These are phyloP conservation scores for Nicotiana tabacum DNA, from an alignment of 257 asterid species.

Conservation along the genomic window DNA sequence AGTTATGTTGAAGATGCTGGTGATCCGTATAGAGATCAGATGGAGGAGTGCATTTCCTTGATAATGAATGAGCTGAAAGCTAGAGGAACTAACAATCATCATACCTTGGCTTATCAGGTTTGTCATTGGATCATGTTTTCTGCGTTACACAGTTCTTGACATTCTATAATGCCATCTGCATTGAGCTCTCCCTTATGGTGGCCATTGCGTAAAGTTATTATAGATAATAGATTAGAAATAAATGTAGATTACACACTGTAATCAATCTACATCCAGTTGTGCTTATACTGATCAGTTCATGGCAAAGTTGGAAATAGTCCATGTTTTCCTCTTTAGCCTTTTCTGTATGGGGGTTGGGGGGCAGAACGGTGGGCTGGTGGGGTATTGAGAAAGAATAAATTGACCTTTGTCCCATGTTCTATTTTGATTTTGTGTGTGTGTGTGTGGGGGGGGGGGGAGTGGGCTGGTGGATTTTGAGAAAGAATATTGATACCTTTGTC, in stretches of 20 bases:
- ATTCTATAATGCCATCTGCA: neutral
- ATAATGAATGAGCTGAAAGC: constrained; percentile 91
- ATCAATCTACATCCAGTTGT: neutral
- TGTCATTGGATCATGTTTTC: neutral
- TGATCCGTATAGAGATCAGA: constrained; percentile 88
- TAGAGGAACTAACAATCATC: constrained; percentile 60
- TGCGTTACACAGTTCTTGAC: neutral
- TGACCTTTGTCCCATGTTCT: neutral
- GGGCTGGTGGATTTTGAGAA: neutral
- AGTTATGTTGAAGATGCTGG: constrained; percentile 93
- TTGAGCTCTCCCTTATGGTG: neutral
- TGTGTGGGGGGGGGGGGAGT: too few relatives aligned
- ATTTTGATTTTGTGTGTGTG: neutral
- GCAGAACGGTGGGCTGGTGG: neutral
- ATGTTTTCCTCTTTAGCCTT: neutral
- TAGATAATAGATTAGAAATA: neutral
- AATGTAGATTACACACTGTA: neutral
- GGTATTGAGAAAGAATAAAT: neutral
- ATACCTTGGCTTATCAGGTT: constrained; percentile 95
- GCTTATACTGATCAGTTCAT: neutral
- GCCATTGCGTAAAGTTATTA: neutral
- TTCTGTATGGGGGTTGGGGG: too few relatives aligned
- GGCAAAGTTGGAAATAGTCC: neutral
- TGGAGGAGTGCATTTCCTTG: constrained; percentile 85
- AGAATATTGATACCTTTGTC: neutral